Percentiles rank a stretch among this genome's conserved stretches.
These are phyloP conservation scores for Diddensiella santjacobensis DNA, from an alignment of 805 yeast genomes.

Conservation along the genomic window DNA sequence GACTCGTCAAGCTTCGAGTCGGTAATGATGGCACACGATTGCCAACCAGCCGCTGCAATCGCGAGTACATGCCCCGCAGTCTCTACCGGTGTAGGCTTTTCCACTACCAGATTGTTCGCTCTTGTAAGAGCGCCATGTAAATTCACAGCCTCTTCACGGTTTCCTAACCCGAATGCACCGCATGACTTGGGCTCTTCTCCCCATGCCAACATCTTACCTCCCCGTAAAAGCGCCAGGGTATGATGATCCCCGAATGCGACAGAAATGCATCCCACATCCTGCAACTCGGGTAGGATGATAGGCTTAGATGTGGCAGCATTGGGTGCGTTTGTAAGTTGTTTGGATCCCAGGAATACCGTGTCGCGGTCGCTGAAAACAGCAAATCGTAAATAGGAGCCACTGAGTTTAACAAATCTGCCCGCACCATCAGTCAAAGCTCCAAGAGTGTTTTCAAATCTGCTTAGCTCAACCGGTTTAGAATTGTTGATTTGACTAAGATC, in stretches of 20 bases:
- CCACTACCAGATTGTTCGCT: slow-evolving; percentile 24
- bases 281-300: slow-evolving; percentile 39
- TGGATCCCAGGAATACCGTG: slow-evolving; percentile 42
- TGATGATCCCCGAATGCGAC: slow-evolving; percentile 73
- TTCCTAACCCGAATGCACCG: slow-evolving; percentile 72
- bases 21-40: slow-evolving; percentile 57
- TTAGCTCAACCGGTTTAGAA: slow-evolving; percentile 26
- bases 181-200: slow-evolving; percentile 59
- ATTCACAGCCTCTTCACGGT: slow-evolving; percentile 16
- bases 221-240: slow-evolving; percentile 52
- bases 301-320: slow-evolving; percentile 31
- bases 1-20: not conserved
- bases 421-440: slow-evolving; percentile 14
- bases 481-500: slow-evolving; percentile 19
- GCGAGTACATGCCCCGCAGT: slow-evolving; percentile 44
- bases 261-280: slow-evolving; percentile 47
- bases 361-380: slow-evolving; percentile 54
- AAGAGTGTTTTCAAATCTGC: slow-evolving; percentile 36
- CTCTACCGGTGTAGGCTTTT: slow-evolving; percentile 42
- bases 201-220: slow-evolving; percentile 62
- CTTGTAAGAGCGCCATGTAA: slow-evolving; percentile 9
- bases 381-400: slow-evolving; percentile 52
- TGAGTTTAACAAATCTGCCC: slow-evolving; percentile 46
- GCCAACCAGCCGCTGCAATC: slow-evolving; percentile 79
- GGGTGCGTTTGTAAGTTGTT: slow-evolving; percentile 5